Evolutionary conservation across 352 stramenopile genomes (phyloP), one percentile per base, ranked within the genome.

Genomic region (Pythium brachiatum): DNA sequence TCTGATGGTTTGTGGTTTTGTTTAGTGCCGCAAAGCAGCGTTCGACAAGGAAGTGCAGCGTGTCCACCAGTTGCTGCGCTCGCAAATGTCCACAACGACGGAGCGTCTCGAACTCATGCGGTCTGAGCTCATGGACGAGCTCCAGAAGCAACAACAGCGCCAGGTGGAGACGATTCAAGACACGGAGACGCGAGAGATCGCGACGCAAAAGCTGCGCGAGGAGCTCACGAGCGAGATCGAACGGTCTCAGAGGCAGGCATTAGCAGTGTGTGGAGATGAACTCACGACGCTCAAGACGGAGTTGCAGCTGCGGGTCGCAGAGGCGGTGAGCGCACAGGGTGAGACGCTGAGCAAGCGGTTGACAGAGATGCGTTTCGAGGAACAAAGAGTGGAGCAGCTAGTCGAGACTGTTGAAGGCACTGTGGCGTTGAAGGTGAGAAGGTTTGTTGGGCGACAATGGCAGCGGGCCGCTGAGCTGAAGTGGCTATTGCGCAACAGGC

Each of bases 1-100:
- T n/a, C n/a, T n/a, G n/a, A n/a, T n/a, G n/a, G 48, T 59, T 12
- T 20, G 34, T 59, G 23, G n/a, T 26, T n/a, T 50, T 47, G 31
- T n/a, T n/a, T 31, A 86, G 77, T 84, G 78, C 53, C 77, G 79
- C n/a, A 89, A 85, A 41, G 16, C 66, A 9, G 70, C 63, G 11
- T 74, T 87, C 38, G 78, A 85, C 43, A 66, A 69, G n/a, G 78
- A 86, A 64, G 52, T 89, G 2, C 29, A 74, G 23, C 62, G 21
- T 1, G 29, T 89, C 3, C 70, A 83, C 7, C 64, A 82, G 7
- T n/a, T 72, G 0, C 55, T 82, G 13, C 59, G 66, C 23, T 26
- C 68, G 8, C 64, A 87, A 13, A 52, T 74, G 11, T 44, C 63
- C 8, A 56, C 57, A 2, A 44, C 67, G 18, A 32, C 69, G 1